Percentiles rank a stretch among this genome's conserved stretches.
Conservation (phyloP, 768 basidiomycete species). For the Leccinum incarnatum region DNA sequence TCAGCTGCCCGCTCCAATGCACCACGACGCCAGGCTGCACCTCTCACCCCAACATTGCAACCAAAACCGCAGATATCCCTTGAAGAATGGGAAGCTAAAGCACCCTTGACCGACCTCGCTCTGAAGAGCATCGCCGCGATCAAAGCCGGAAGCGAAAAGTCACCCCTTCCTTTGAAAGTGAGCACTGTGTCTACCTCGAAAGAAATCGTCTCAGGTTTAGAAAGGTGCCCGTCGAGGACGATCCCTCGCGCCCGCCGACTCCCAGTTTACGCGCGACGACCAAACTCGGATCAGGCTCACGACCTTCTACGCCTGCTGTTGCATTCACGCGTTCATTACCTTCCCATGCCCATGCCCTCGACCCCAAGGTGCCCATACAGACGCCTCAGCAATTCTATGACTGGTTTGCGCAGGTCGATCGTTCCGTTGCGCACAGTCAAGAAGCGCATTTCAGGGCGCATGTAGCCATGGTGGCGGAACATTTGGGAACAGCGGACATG, state of each 20-base stretch:
- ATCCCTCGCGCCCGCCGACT: slow-evolving; percentile 33
- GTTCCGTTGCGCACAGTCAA: slow-evolving; percentile 88
- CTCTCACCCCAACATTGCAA: slow-evolving; percentile 28
- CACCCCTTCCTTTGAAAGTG: slow-evolving; percentile 77
- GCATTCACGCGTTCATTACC: slow-evolving; percentile 19
- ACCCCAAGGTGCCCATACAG: slow-evolving; percentile 75
- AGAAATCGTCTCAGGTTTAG: slow-evolving; percentile 30
- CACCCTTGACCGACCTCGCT: slow-evolving; percentile 72
- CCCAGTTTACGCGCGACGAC: slow-evolving; percentile 34
- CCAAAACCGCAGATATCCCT: slow-evolving; percentile 54
- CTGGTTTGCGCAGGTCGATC: slow-evolving; percentile 89
- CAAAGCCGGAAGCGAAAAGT: slow-evolving; percentile 57
- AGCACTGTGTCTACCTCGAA: slow-evolving; percentile 13
- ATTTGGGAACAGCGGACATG: slow-evolving; percentile 74
- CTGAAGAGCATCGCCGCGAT: slow-evolving; percentile 61
- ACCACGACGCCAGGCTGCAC: slow-evolving; percentile 28
- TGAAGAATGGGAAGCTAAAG: slow-evolving; percentile 90
- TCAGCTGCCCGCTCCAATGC: slow-evolving; percentile 19
- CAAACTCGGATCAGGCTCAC: slow-evolving; percentile 42
- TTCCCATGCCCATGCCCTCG: slow-evolving; percentile 59
- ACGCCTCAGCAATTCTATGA: slow-evolving; percentile 97
- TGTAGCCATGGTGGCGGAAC: slow-evolving; percentile 69
- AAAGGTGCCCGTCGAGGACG: slow-evolving; percentile 43
- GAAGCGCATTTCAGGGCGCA: slow-evolving; percentile 90
- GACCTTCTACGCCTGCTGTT: slow-evolving; percentile 44